Percentiles rank a stretch among this genome's conserved stretches.
Conservation (phyloP, 225 moss, liverwort and hornwort species). For the Bryoerythrophyllum caledonicum region DNA sequence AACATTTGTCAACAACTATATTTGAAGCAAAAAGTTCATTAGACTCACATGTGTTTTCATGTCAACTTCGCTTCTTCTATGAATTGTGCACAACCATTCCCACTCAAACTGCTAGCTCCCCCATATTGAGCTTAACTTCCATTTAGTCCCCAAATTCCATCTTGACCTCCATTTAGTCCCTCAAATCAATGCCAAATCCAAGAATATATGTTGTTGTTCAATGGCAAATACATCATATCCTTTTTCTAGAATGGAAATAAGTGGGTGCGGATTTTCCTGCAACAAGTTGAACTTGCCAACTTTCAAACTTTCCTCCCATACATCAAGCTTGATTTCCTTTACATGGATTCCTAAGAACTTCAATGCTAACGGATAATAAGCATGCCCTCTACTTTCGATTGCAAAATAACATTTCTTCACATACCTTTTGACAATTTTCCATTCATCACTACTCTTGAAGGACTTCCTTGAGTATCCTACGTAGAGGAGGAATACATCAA, state of each 20-base stretch:
- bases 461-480: no score
- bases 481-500: no score
- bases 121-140: fast-evolving
- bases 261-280: not conserved
- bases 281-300: not conserved
- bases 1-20: no score
- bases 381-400: no score
- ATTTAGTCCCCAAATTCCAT: no score
- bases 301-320: not conserved
- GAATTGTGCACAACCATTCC: not conserved
- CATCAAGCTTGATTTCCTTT: not conserved
- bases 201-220: no score
- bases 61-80: not conserved
- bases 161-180: fast-evolving
- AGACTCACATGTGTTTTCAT: not conserved
- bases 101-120: not conserved
- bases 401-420: no score
- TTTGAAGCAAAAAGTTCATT: fast-evolving
- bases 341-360: not conserved
- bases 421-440: no score
- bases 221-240: no score
- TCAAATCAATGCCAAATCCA: not conserved
- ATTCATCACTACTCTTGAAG: no score
- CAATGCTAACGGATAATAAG: not conserved
- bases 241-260: no score